phyloP scores from a whole-genome alignment of 495 filamentous ascomycete species.

The Alectoria sarmentosa region DNA sequence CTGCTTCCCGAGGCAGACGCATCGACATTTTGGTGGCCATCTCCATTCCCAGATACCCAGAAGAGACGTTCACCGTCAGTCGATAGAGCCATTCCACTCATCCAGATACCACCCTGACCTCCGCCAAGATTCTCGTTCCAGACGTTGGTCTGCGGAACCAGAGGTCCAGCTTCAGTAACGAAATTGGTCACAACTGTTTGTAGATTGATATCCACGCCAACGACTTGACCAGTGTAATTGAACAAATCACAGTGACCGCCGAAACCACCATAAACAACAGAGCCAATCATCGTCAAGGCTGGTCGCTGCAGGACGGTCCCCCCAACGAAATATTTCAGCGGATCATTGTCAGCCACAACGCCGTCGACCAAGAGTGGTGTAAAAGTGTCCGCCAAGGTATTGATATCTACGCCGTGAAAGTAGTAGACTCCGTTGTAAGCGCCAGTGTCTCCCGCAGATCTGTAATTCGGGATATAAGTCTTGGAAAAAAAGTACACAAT shows the following conservation, averaged over 20 bases:
- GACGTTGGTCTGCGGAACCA: slow-evolving; percentile 18
- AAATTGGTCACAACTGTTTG: slow-evolving; percentile 30
- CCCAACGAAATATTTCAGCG: slow-evolving; percentile 32
- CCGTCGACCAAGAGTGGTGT: slow-evolving; percentile 31
- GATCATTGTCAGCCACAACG: slow-evolving; percentile 30
- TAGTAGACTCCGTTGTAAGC: slow-evolving; percentile 29
- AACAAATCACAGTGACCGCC: slow-evolving; percentile 24
- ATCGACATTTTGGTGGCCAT: slow-evolving; percentile 22
- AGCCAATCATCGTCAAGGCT: slow-evolving; percentile 32
- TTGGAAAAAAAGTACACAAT: slow-evolving; percentile 38
- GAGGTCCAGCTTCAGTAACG: slow-evolving; percentile 16
- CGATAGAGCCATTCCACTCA: slow-evolving; percentile 38
- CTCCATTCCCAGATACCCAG: slow-evolving; percentile 40
- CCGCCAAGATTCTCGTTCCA: slow-evolving; percentile 17
- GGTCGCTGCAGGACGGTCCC: slow-evolving; percentile 33
- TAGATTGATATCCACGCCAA: slow-evolving; percentile 23
- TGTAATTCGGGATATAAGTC: slow-evolving; percentile 29
- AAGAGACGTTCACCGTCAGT: slow-evolving; percentile 35
- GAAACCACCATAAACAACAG: slow-evolving; percentile 36
- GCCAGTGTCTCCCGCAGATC: slow-evolving; percentile 20
- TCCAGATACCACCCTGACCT: slow-evolving; percentile 34
- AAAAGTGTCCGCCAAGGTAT: slow-evolving; percentile 30
- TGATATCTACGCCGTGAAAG: slow-evolving; percentile 34
- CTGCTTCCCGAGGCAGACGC: slow-evolving; percentile 33
- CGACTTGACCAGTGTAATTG: slow-evolving; percentile 29